These are phyloP conservation scores for Starmerella sirachaensis DNA, from an alignment of 805 yeast species.

Conservation along the genomic window DNA sequence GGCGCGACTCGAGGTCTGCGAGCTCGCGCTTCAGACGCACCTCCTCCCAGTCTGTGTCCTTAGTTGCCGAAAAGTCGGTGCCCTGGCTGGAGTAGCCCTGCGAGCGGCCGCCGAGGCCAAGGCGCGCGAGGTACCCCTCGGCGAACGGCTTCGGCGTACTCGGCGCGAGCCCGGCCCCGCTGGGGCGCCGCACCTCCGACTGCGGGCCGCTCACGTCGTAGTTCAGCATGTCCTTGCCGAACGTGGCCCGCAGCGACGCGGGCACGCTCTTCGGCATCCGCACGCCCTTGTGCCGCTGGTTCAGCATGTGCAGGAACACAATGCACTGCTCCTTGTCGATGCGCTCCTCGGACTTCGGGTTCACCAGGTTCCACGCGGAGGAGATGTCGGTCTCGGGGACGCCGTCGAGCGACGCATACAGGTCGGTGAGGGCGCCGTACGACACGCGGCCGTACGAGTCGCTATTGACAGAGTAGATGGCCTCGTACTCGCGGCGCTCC, in stretches of 20 bases:
- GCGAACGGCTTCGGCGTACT: conserved; percentile 21
- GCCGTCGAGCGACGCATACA: conserved; percentile 54
- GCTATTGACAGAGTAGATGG: conserved; percentile 58
- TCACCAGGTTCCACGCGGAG: conserved; percentile 89
- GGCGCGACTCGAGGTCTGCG: conserved; percentile 55
- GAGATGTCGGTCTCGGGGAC: conserved; percentile 78
- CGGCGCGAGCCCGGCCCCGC: conserved; percentile 6
- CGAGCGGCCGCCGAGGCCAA: conserved; percentile 32
- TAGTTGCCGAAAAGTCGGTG: conserved; percentile 41
- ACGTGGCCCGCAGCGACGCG: conserved; percentile 78
- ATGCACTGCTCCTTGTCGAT: conserved; percentile 89
- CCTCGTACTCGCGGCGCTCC: conserved; percentile 67
- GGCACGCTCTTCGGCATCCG: conserved; percentile 93
- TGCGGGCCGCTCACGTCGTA: conserved; percentile 41
- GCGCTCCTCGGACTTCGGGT: conserved; percentile 75
- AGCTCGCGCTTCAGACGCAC: conserved; percentile 71
- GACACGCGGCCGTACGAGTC: conserved; percentile 72
- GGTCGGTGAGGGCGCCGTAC: conserved; percentile 55
- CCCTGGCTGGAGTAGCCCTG: conserved; percentile 38
- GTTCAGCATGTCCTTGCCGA: conserved; percentile 70
- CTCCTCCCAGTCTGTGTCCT: conserved; percentile 87
- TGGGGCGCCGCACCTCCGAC: conserved; percentile 30
- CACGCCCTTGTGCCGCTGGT: conserved; percentile 75
- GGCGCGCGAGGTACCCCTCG: conserved; percentile 26
- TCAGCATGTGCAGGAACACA: conserved; percentile 79